Base-by-base conservation (phyloP, 169 alveolate genomes). In the Gregarina niphandrodes region DNA sequence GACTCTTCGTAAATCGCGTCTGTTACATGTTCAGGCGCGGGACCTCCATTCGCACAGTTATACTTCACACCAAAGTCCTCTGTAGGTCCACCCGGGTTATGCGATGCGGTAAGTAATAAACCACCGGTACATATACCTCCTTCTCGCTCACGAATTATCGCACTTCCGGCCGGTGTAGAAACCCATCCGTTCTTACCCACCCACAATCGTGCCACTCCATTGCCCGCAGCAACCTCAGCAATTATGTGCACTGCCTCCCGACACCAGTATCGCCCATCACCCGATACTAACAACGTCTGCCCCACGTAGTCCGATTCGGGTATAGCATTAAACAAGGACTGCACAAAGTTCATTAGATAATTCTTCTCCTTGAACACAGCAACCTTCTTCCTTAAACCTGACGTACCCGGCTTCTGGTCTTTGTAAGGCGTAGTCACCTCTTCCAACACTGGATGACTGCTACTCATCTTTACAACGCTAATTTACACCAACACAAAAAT, bases 71-170 rank as follows among this genome's bases (percentile, higher is more conserved):
- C 96, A 56, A 82, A 78, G 59, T 85, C 96, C 5, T 70, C 78
- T 29, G 78, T 67, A 29, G 74, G 69, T 4, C 96, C 96, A 17
- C 92, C 96, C 18, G 96, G 93, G 53, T 85, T 85, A 53, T 85
- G 96, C 22, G 86, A 68, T 11, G 96, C 96, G 15, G 96, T 80
- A 9, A 81, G 56, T 23, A 85, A 53, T 20, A 85, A 62, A 1
- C 84, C 96, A n/a, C 91, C 93, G 31, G 67, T 64, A 31, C 83
- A 69, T 32, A 50, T 48, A 21, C 77, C 80, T 0, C 65, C 70
- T 29, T 65, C 67, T 1, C 74, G 61, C 23, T 66, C 66, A 41
- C 96, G 69, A 26, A 85, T 74, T 15, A 79, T 60, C 20, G 80
- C 80, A 45, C 85, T 68, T 13, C 73, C 81, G 16, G 91, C 88